Conservation (phyloP, 2,329 filamentous ascomycete genomes). For the Aspergillus brasiliensis region DNA sequence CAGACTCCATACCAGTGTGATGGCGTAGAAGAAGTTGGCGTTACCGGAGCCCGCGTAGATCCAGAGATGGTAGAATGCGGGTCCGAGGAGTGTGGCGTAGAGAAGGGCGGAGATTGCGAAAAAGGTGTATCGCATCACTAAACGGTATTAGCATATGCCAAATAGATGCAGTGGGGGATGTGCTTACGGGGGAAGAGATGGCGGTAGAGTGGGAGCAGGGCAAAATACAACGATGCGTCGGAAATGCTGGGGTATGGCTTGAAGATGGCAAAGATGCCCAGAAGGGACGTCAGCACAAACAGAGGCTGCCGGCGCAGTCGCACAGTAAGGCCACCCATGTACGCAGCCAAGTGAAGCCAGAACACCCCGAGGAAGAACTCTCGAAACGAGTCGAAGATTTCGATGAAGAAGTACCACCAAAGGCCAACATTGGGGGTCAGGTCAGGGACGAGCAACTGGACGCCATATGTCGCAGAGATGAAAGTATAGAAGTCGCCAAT, state of each 20-base stretch:
- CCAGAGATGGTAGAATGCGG: conserved; percentile 96
- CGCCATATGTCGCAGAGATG: conserved; percentile 83
- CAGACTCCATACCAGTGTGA: conserved; percentile 96
- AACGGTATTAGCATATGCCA: conserved; percentile 28
- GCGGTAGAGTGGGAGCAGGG: conserved; percentile 79
- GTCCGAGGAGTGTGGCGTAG: conserved; percentile 85
- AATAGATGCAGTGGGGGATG: background rate
- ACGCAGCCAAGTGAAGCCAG: conserved; percentile 91
- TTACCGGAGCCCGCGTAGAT: conserved; percentile 98
- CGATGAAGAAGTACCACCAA: conserved; percentile 99
- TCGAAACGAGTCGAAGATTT: conserved; percentile 98
- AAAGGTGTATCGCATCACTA: conserved; percentile 91
- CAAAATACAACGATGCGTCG: conserved; percentile 84
- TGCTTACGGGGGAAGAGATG: conserved; percentile 80
- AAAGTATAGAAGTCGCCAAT: conserved; percentile 85
- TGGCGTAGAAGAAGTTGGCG: conserved; percentile 99
- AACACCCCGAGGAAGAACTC: conserved; percentile 97
- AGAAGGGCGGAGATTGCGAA: conserved; percentile 79
- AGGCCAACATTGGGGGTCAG: conserved; percentile 92
- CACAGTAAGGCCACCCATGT: conserved; percentile 82
- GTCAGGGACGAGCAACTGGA: conserved; percentile 87
- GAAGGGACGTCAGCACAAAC: conserved; percentile 78
- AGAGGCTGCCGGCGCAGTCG: conserved; percentile 83
- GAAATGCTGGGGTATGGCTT: conserved; percentile 95
- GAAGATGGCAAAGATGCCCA: conserved; percentile 91